Conservation (phyloP, 1,284 basidiomycete species). For the Fistulinella staudtii region DNA sequence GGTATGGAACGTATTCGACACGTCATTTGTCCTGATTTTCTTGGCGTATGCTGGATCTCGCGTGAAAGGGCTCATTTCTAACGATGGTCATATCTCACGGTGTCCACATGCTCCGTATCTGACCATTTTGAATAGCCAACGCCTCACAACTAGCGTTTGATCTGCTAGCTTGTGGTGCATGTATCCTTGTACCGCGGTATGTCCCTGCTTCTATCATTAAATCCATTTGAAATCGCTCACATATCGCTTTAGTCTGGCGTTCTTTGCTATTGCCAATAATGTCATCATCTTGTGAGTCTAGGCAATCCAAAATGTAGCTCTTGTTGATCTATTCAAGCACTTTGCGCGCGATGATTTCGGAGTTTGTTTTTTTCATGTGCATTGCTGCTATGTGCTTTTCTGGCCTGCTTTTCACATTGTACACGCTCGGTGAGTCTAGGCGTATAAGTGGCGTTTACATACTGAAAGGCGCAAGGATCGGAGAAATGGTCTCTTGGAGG, state of each 20-base stretch:
- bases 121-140: constrained; percentile 35
- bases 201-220: constrained; percentile 2
- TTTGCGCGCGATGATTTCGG: constrained; percentile 69
- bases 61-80: constrained; percentile 55
- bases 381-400: constrained; percentile 85
- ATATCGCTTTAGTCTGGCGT: constrained; percentile 56
- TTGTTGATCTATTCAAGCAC: constrained; percentile 43
- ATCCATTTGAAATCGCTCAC: background rate
- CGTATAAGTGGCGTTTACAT: background rate
- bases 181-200: constrained; percentile 81
- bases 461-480: constrained; percentile 34
- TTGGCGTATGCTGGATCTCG: constrained; percentile 66
- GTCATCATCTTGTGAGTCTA: constrained; percentile 69
- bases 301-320: background rate
- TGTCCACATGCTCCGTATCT: constrained; percentile 5
- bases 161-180: constrained; percentile 79
- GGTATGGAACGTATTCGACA: constrained; percentile 89
- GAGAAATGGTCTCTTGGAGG: constrained; percentile 63
- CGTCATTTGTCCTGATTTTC: constrained; percentile 72
- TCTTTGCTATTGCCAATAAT: constrained; percentile 82
- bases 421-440: constrained; percentile 57
- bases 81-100: constrained; percentile 43
- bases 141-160: constrained; percentile 76
- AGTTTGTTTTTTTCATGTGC: constrained; percentile 82
- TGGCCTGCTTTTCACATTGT: constrained; percentile 80